Base-by-base conservation (phyloP, 257 asterid genomes). In the Linderniella brevidens region DNA sequence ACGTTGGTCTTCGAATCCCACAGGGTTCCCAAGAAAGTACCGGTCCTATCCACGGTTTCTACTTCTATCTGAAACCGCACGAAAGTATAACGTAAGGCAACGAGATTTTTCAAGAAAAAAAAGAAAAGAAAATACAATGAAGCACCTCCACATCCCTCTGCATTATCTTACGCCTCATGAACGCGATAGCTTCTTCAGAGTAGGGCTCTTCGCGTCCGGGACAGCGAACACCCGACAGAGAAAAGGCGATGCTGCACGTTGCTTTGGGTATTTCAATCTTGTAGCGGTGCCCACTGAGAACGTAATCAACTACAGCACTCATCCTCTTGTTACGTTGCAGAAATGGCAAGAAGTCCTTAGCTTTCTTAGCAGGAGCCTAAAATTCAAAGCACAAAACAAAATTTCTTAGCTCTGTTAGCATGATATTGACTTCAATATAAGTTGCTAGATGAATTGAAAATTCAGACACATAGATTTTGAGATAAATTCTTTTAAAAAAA, bases 81-180 rank as follows among this genome's bases (percentile, higher is more conserved):
- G 47, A 35, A 61, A 37, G 46, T n/a, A n/a, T n/a, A n/a, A 42
- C 38, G 46, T 41, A 15, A 3, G 11, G 14, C 11, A 8, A 50
- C 39, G 46, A 44, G 64, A 41, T 39, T 38, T 17, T 18, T 11
- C 13, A 13, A 46, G 17, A 46, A 2, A 11, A 4, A 35, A 11
- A 46, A 44, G 17, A 10, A 53, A 13, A 55, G 53, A 13, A 0
- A 25, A 18, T 0, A 20, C 32, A 58, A 19, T 35, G 54, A 13
- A 40, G 6, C 73, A 84, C 98, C 92, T 90, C 99, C 1, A 85
- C 93, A 70, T 90, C 99, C 79, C 94, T 90, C 80, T 90, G 99
- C 99, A 90, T 85, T 64, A 90, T 85, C 68, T 75, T 85, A 61
- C 94, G 67, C 74, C 99, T 77, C 99, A 90, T 85, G 44, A 90